Percentiles rank a stretch among this genome's conserved stretches.
These are phyloP conservation scores for Buddleja alternifolia DNA, from an alignment of 257 asterid genomes.

Conservation along the genomic window DNA sequence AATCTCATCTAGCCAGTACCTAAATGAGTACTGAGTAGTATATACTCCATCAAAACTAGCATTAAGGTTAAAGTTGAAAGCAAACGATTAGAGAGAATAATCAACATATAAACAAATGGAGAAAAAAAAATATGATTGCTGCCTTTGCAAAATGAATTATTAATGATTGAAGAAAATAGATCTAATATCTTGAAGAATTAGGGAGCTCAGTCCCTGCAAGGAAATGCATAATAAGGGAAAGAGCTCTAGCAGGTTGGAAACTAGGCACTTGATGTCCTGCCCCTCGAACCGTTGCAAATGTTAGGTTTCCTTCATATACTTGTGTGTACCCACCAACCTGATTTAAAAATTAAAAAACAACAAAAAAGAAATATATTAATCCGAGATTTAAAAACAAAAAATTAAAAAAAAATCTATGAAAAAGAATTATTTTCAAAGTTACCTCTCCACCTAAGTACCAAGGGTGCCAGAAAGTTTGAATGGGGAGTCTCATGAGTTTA, in stretches of 20 bases:
- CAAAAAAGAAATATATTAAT: background rate
- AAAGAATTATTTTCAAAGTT: background rate
- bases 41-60: too few species aligned
- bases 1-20: too few species aligned
- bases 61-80: too few species aligned
- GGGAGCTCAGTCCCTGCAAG: conserved; percentile 58
- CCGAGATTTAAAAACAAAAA: background rate
- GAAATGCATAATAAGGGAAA: conserved; percentile 62
- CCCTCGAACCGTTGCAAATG: conserved; percentile 75
- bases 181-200: conserved; percentile 18
- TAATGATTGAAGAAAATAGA: background rate
- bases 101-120: background rate
- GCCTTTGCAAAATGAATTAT: background rate
- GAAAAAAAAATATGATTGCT: background rate
- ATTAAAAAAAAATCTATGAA: background rate
- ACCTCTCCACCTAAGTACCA: conserved; percentile 78
- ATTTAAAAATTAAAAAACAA: background rate
- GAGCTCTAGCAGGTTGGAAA: conserved; percentile 69
- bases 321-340: conserved; percentile 82
- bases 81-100: background rate
- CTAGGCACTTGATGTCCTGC: conserved; percentile 95
- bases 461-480: conserved; percentile 59
- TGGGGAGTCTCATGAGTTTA: conserved; percentile 48
- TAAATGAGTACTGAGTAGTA: too few species aligned
- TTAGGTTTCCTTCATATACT: conserved; percentile 50